phyloP scores from a whole-genome alignment of 495 filamentous ascomycete species.

The Talaromyces wortmannii region DNA sequence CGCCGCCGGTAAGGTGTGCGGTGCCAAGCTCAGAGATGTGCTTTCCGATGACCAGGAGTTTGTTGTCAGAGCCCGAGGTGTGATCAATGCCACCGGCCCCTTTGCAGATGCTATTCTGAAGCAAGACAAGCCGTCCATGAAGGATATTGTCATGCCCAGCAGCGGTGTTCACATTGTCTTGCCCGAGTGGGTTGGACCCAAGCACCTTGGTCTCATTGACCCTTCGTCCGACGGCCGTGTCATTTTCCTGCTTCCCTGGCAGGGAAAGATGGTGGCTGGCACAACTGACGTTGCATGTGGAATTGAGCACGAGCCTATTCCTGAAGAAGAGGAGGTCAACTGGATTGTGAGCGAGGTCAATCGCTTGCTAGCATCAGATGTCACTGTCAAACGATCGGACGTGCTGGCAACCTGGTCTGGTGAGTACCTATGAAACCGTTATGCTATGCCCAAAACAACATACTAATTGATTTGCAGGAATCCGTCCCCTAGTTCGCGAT shows the following conservation, averaged over 20 bases:
- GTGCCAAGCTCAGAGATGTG: constrained; percentile 62
- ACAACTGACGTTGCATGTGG: constrained; percentile 71
- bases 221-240: constrained; percentile 76
- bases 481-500: constrained; percentile 75
- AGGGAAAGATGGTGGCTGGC: constrained; percentile 84
- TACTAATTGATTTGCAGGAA: constrained; percentile 24
- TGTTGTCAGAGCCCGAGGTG: constrained; percentile 63
- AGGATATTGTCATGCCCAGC: constrained; percentile 73
- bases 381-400: constrained; percentile 76
- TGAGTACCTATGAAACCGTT: neutral
- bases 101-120: constrained; percentile 77
- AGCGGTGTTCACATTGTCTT: constrained; percentile 80
- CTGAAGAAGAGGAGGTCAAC: constrained; percentile 73
- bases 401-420: constrained; percentile 82
- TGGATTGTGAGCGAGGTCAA: constrained; percentile 81
- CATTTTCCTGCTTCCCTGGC: constrained; percentile 89
- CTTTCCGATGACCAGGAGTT: constrained; percentile 52
- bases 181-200: constrained; percentile 75
- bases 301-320: constrained; percentile 65
- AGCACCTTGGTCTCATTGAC: constrained; percentile 80
- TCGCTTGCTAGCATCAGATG: constrained; percentile 71
- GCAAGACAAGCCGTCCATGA: constrained; percentile 55
- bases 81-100: constrained; percentile 82
- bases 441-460: neutral
- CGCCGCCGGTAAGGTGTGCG: constrained; percentile 57